Percentiles rank a stretch among this genome's conserved stretches.
These are phyloP conservation scores for Penicillium dipodomyicola DNA, from an alignment of 495 filamentous ascomycete genomes.

Conservation along the genomic window DNA sequence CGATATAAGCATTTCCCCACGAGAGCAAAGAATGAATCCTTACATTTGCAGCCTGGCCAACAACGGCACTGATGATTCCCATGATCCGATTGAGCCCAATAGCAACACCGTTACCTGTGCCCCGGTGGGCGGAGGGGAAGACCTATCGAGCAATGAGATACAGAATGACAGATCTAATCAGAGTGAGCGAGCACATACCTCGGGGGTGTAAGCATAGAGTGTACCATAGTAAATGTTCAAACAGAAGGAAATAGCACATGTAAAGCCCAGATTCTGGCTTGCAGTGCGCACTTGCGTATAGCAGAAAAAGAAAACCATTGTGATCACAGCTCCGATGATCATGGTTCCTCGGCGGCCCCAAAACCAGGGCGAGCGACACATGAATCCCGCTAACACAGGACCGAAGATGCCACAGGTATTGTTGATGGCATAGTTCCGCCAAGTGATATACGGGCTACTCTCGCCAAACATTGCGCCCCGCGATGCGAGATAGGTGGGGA, in stretches of 20 bases:
- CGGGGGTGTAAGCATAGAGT: constrained; percentile 61
- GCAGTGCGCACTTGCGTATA: constrained; percentile 62
- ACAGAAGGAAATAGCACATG: constrained; percentile 63
- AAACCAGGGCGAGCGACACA: constrained; percentile 56
- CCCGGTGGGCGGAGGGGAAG: constrained; percentile 64
- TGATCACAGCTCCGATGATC: constrained; percentile 60
- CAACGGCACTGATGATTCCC: constrained; percentile 67
- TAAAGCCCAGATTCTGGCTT: constrained; percentile 62
- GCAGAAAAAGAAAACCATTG: constrained; percentile 66
- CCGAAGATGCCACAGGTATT: constrained; percentile 64
- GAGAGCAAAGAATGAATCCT: neutral
- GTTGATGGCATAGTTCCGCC: constrained; percentile 70
- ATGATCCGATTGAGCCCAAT: constrained; percentile 69
- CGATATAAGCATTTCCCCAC: neutral
- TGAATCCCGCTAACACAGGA: constrained; percentile 61
- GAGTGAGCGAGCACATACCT: constrained; percentile 20
- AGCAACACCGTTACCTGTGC: constrained; percentile 67
- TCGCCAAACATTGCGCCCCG: constrained; percentile 48
- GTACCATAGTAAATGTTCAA: constrained; percentile 73
- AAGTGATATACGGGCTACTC: constrained; percentile 52
- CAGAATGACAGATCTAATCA: neutral
- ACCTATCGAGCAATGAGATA: constrained; percentile 6
- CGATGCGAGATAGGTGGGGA: constrained; percentile 50
- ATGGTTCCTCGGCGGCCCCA: constrained; percentile 63
- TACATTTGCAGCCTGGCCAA: constrained; percentile 47